These are phyloP conservation scores for Tulasnella sp. DNA, from an alignment of 768 basidiomycete species.

Conservation along the genomic window DNA sequence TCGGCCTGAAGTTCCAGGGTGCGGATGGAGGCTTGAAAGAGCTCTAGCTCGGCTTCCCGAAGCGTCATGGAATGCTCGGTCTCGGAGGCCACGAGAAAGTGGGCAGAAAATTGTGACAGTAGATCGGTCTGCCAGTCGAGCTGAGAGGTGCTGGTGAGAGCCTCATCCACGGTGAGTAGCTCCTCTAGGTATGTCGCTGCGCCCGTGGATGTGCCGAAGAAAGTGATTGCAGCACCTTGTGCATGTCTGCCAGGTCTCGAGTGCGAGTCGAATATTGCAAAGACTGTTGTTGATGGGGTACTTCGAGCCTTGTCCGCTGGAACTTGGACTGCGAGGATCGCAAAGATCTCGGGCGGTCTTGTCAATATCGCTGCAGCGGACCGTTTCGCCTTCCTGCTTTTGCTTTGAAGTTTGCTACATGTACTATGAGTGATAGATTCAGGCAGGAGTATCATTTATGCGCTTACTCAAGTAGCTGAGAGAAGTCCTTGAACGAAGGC, in stretches of 20 bases:
- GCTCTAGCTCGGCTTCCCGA: constrained; percentile 2
- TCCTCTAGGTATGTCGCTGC: constrained; percentile 29
- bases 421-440: not conserved
- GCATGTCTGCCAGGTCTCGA: constrained; percentile 55
- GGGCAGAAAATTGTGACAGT: constrained; percentile 57
- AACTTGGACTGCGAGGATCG: constrained; percentile 45
- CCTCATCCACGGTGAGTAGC: constrained; percentile 27
- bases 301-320: not conserved
- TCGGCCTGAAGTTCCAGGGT: constrained; percentile 47
- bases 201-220: constrained; percentile 36
- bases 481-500: not conserved
- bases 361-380: constrained; percentile 52
- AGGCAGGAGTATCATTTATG: not conserved
- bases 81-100: constrained; percentile 45
- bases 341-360: constrained; percentile 66
- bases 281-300: constrained; percentile 38
- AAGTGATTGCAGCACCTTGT: constrained; percentile 55
- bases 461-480: not conserved
- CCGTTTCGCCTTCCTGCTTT: not conserved
- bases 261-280: constrained; percentile 66
- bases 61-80: not conserved
- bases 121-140: constrained; percentile 59
- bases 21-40: constrained; percentile 52
- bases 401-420: not conserved
- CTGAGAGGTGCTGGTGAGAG: constrained; percentile 38